Base-by-base conservation (phyloP, 2,329 filamentous ascomycete species). In the Aureobasidium mangrovei region DNA sequence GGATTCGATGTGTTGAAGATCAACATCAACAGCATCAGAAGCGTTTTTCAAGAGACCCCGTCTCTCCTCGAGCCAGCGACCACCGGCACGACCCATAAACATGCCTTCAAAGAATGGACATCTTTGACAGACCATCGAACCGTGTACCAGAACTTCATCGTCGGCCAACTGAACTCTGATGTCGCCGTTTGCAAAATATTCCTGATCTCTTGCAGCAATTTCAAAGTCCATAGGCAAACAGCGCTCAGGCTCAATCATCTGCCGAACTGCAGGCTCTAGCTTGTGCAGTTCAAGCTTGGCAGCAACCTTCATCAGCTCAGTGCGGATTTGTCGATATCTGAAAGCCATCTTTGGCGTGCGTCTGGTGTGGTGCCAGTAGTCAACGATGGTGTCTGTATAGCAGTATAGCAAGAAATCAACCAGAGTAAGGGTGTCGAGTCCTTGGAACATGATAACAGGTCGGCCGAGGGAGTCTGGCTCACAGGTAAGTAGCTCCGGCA, bases 91-190 rank as follows among this genome's bases (percentile, higher is more conserved):
- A n/a, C 93, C 93, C 61, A 88, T 78, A 68, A 96, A 97, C 41
- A 98, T 76, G 1, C 86, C 87, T 59, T 91, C 77, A 60, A 98
- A 98, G 76, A 96, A 98, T 0, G 89, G 90, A 62, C 91, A 96
- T 60, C 93, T 78, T 63, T 85, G 83, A 60, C 89, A 91, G 35
- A 96, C 68, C 3, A 97, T 69, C 4, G 83, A 77, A 59, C 88
- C 91, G 63, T 98, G 93, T 1, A 86, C 84, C 10, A 75, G 73
- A 33, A 90, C 72, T 53, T 77, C 73, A 29, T 84, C 84, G 26
- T 84, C 86, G 56, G 87, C 82, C 8, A 97, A 76, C 60, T 95
- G 84, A 18, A 97, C 73, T 4, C 91, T 67, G 5, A 89, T 78
- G 67, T 98, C 91, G 2, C 83, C 85, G 63, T 88, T 85, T 5